Evolutionary conservation across 108 stramenopile genomes (phyloP), one percentile per base, ranked within the genome.

Genomic region (Skeletonema costatum): DNA sequence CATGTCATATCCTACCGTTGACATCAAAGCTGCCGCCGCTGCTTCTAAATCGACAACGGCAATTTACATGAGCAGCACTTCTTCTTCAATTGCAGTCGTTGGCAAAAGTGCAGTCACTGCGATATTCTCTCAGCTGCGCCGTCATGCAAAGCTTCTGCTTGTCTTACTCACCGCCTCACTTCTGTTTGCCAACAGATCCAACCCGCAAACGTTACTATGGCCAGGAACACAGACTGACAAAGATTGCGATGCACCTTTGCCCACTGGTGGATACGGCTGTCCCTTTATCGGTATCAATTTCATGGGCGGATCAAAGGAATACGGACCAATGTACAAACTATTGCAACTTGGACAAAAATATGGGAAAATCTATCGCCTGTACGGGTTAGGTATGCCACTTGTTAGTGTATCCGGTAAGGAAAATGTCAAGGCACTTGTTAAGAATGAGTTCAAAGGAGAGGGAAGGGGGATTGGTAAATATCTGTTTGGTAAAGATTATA

Each of bases 381-480:
- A 72, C 32, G 10, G 60, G 1, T 53, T 33, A 16, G 76, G 76
- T 16, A 6, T 32, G 8, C 76, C 76, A 21, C n/a, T 77, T 2
- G 41, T 72, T 0, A 64, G 60, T 5, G 76, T 77, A 1, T 64
- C 70, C 0, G 76, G 76, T 0, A 41, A 32, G 7, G 76, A 71
- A 11, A 77, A 77, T 29, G 19, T 72, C 70, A 77, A 64, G 38
- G 35, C 63, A 12, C 61, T 77, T 29, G 62, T 77, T 3, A 71
- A 64, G 61, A 36, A 72, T 51, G 76, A 77, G 14, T 77, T 77
- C 41, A 19, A 31, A 33, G 25, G 32, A 3, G 9, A 31, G 16
- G 25, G 32, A 3, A 31, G 17, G 38, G 63, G 76, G 14, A 39
- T 71, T 25, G 66, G 50, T 33, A 75, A 67, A 14, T 36, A 63